Evolutionary conservation across 495 filamentous ascomycete genomes (phyloP).

Genomic region (Aspergillus panamensis): DNA sequence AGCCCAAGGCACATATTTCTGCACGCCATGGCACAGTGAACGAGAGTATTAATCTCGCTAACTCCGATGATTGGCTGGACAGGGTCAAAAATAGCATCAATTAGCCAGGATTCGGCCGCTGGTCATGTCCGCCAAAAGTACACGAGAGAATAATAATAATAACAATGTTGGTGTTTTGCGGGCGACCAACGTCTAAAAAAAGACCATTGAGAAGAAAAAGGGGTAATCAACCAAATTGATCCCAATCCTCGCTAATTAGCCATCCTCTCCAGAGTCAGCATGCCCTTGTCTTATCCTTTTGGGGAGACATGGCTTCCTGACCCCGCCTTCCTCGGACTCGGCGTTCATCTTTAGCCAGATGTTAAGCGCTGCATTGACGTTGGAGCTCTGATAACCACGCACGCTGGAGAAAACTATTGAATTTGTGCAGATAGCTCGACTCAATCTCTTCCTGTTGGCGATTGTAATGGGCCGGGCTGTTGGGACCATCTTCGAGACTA

Average conservation of each 20-base stretch:
- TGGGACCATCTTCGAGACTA: not conserved
- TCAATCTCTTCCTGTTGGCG: not conserved
- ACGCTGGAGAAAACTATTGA: constrained; percentile 13
- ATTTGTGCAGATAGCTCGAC: constrained; percentile 8
- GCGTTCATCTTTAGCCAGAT: constrained; percentile 4
- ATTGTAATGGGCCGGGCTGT: not conserved
- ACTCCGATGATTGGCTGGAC: constrained; percentile 2
- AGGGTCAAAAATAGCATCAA: constrained; percentile 21
- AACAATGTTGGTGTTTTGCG: not conserved
- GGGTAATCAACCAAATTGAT: not conserved
- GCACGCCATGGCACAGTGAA: constrained; percentile 23
- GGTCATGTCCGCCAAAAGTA: not conserved
- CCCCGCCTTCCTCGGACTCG: constrained; percentile 1
- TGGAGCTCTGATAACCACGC: not conserved
- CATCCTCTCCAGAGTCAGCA: not conserved
- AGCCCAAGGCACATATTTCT: constrained; percentile 16
- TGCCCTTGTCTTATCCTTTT: not conserved
- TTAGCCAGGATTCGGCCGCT: not conserved
- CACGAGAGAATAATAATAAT: too few relatives aligned
- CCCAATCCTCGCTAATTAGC: not conserved
- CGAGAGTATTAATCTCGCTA: constrained; percentile 5
- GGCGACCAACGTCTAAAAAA: not conserved
- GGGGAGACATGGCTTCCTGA: not conserved
- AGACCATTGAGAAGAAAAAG: not conserved
- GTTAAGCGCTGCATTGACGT: constrained; percentile 1